A percentile compares a stretch with the other conserved stretches of the same genome.
Evolutionary conservation across 306 rosid genomes (phyloP).

Genomic region (Vigna mungo): DNA sequence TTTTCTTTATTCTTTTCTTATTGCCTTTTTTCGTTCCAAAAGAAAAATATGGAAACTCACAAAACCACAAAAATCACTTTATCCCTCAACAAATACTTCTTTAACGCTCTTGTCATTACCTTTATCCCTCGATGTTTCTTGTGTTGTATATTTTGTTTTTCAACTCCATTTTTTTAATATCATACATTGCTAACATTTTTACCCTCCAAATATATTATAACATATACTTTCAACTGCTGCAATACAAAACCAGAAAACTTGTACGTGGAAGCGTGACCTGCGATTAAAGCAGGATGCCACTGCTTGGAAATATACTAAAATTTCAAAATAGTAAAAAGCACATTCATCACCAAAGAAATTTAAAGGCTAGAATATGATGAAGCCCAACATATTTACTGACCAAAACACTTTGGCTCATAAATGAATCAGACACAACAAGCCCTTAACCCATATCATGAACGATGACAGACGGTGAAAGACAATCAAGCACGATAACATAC

Average conservation of each 20-base stretch:
- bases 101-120: conserved; percentile 23
- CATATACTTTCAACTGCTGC: conserved; percentile 53
- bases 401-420: conserved; percentile 19
- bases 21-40: neutral
- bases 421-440: conserved; percentile 18
- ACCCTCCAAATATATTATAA: conserved; percentile 40
- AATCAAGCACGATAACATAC: conserved; percentile 18
- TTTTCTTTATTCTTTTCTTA: neutral
- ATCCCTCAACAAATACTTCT: neutral
- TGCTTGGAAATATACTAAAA: conserved; percentile 38
- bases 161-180: conserved; percentile 27
- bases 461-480: conserved; percentile 17
- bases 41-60: conserved; percentile 34
- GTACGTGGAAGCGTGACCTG: conserved; percentile 57
- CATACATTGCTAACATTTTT: conserved; percentile 15
- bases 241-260: conserved; percentile 55
- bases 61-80: conserved; percentile 17
- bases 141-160: neutral
- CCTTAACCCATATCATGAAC: conserved; percentile 7
- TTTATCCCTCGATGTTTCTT: neutral
- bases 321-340: conserved; percentile 34
- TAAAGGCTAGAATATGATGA: neutral
- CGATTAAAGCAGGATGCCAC: conserved; percentile 49
- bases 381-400: conserved; percentile 2
- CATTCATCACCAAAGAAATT: conserved; percentile 14